These are phyloP conservation scores for Gyromitra esculenta DNA, from an alignment of 2,329 filamentous ascomycete species.

Conservation along the genomic window DNA sequence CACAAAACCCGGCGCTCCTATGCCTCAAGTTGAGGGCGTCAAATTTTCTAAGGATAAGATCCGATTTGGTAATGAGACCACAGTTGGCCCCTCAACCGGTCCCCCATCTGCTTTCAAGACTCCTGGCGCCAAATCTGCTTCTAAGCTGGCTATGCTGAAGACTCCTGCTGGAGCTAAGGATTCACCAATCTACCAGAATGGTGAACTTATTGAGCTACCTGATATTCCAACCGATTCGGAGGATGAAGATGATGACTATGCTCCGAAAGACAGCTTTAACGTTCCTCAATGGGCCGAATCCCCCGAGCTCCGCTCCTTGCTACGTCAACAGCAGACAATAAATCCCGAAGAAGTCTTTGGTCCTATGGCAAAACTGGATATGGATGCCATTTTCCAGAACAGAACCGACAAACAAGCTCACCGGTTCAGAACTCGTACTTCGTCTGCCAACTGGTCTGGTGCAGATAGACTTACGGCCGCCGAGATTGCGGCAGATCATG, in stretches of 20 bases:
- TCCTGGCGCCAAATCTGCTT: slow-evolving; percentile 49
- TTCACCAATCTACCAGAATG: slow-evolving; percentile 86
- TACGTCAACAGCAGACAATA: slow-evolving; percentile 83
- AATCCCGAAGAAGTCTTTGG: slow-evolving; percentile 90
- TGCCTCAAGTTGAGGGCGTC: slow-evolving; percentile 57
- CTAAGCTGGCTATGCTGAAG: slow-evolving; percentile 48
- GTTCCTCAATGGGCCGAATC: slow-evolving; percentile 89
- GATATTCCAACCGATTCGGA: slow-evolving; percentile 92
- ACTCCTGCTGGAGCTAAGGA: slow-evolving; percentile 54
- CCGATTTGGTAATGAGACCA: slow-evolving; percentile 54
- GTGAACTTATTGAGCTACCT: slow-evolving; percentile 88
- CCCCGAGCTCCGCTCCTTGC: slow-evolving; percentile 78
- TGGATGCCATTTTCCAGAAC: slow-evolving; percentile 96
- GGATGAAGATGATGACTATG: slow-evolving; percentile 71
- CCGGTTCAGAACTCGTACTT: slow-evolving; percentile 88
- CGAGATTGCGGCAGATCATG: slow-evolving; percentile 81
- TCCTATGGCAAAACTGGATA: slow-evolving; percentile 83
- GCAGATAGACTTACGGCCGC: slow-evolving; percentile 86
- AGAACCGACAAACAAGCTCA: slow-evolving; percentile 76
- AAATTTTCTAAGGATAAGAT: slow-evolving; percentile 58
- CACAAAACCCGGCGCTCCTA: slow-evolving; percentile 56
- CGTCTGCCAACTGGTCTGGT: slow-evolving; percentile 92
- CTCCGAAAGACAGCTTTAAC: slow-evolving; percentile 67
- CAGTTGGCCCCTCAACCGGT: slow-evolving; percentile 38
- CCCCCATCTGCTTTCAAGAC: slow-evolving; percentile 52